A percentile compares a stretch with the other conserved stretches of the same genome.
Conservation (phyloP, 768 basidiomycete species). For the Leccinum disarticulatum region DNA sequence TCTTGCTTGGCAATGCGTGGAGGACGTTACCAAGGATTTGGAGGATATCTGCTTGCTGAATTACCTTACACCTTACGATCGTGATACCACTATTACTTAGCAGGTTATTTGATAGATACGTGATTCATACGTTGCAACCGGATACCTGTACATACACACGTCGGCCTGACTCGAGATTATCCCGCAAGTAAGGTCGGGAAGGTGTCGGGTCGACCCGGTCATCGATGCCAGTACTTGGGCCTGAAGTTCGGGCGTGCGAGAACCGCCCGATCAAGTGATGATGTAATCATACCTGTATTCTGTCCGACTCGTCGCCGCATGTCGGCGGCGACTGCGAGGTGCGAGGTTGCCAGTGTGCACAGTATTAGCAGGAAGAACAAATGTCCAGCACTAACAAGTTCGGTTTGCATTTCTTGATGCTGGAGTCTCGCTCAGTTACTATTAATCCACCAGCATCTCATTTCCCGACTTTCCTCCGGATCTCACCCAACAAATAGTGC, state of each 20-base stretch:
- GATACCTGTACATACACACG: background rate
- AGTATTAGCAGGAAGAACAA: background rate
- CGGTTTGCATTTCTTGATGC: background rate
- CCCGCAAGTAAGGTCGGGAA: constrained; percentile 5
- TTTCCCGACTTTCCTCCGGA: constrained; percentile 16
- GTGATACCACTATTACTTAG: background rate
- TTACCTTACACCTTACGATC: constrained; percentile 3
- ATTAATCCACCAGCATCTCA: constrained; percentile 4
- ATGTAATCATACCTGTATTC: too few species aligned
- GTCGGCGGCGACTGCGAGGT: too few species aligned
- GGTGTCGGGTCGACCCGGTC: background rate
- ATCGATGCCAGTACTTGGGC: too few species aligned
- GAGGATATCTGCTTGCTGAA: constrained; percentile 12
- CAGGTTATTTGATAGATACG: background rate
- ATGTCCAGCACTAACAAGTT: constrained; percentile 5
- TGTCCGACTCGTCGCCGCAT: too few species aligned
- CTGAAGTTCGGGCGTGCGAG: too few species aligned
- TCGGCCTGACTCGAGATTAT: background rate
- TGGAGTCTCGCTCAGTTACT: background rate
- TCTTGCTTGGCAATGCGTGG: constrained; percentile 12
- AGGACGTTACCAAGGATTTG: constrained; percentile 10
- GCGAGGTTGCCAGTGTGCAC: background rate
- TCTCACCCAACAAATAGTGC: constrained; percentile 12
- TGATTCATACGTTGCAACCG: background rate
- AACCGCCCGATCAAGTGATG: too few species aligned